Evolutionary conservation across 1,139 yeast genomes (phyloP), one percentile per base, ranked within the genome.

Genomic region (Pichia sp.): DNA sequence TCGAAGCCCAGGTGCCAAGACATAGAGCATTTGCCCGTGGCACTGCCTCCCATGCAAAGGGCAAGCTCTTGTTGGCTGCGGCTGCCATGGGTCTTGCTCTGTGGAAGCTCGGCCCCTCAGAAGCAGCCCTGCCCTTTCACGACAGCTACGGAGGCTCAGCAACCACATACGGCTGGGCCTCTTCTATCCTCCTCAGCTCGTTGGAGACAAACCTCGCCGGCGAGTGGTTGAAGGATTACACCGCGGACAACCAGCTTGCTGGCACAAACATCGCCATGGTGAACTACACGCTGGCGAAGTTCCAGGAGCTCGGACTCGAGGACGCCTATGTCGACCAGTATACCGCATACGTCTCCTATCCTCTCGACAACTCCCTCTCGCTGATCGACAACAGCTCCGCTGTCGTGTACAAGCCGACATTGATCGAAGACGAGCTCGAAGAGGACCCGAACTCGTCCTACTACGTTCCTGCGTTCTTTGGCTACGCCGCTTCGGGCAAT

Each of bases 401-500:
- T 23, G 26, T 61, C 2, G 68, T 78, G 45, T 88, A 82, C 68
- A 73, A 75, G 57, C 90, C 96, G 4, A 75, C 84, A 1, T 75
- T 89, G 59, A 74, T 75, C 59, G 97, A 90, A 70, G 96, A 90
- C 65, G 83, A 71, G n/a, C 65, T 90, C 44, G 72, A 79, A 10
- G 87, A 87, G 55, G 97, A 90, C 68, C 78, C 81, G 40, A 84
- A 90, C 40, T 78, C 95, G 0, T 46, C 50, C 7, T 72, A 74
- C 59, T 64, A 74, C 43, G 74, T 82, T 10, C 88, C 88, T 5
- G 80, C 84, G 0, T 85, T 80, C 69, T 83, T 84, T 63, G 87
- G 85, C 1, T 85, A 83, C 64, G 80, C 87, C n/a, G 88, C 85
- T 1, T 73, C 75, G 48, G 90, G 90, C 26, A 82, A 83, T 62